Base-by-base conservation (phyloP, 495 filamentous ascomycete genomes). In the Recurvomyces mirabilis region DNA sequence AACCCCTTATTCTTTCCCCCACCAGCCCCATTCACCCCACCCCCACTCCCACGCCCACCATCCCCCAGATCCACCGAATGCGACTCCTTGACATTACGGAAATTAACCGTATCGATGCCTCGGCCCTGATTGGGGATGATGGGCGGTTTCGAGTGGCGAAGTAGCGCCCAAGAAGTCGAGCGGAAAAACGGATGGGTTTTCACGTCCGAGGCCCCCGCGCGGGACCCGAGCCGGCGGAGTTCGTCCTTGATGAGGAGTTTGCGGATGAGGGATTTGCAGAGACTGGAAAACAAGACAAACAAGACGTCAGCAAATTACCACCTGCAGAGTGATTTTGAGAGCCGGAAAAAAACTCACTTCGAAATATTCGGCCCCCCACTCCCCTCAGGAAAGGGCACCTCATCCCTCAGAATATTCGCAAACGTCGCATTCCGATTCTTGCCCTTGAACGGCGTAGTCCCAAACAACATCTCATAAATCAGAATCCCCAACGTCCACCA, bases 401-500 rank as follows among this genome's bases (percentile, higher is more conserved):
- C 91, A 59, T 98, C 93, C 24, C 87, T 71, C 41, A 98, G 68
- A 50, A 98, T 98, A 57, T 96, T 98, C 22, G 87, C 91, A 66
- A 98, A 98, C 0, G 91, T 98, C 13, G 85, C 85, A 58, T 96
- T 98, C 25, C 91, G 78, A 64, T 93, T 98, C 76, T 98, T 96
- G 53, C 91, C 91, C 67, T 98, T 98, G 75, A 98, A 98, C 0
- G 91, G 91, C 1, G 91, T 98, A 2, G 88, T 96, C 17, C 91
- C 93, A 64, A 84, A 96, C n/a, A 98, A 68, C 91, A 98, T 98
- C 63, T 98, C 91, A 53, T 94, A 98, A 43, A 96, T 84, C 54
- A 98, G 64, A 43, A 98, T 96, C 15, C 91, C 91, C 9, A 98
- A 67, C 2, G 91, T 98, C 91, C 91, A 98, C 91, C 91, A 98